Evolutionary conservation across 2,329 filamentous ascomycete species (phyloP), one percentile per base, ranked within the genome.

Genomic region (Pseudogymnoascus sp.): DNA sequence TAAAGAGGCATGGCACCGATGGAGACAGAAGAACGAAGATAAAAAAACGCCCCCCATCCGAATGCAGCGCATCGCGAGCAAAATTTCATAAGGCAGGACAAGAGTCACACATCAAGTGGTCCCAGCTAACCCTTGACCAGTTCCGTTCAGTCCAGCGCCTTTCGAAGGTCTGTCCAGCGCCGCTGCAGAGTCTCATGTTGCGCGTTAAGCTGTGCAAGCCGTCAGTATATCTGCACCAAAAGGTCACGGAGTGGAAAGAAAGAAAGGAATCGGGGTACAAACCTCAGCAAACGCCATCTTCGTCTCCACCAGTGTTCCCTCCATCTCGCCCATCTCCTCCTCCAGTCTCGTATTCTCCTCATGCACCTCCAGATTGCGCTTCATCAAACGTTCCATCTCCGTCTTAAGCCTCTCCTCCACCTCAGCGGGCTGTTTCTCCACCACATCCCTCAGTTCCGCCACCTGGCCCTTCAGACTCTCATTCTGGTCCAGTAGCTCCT

Each of bases 201-300:
- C 29, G 83, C 78, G 69, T 88, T 89, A 67, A 90, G 83, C 88
- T 91, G 69, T n/a, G 25, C 2, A 4, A 4, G 18, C 60, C 25
- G 31, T 69, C 55, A 67, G 67, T 62, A 67, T 63, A 61, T 59
- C 52, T 29, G 5, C 27, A 62, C 13, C 9, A 40, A 33, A 29
- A 37, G n/a, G 27, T 21, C 8, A 61, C 40, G 18, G 61, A 45
- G 33, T 36, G 42, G 39, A 25, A 52, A 60, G 61, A 59, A 12
- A 27, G 6, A 37, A 35, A n/a, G 55, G 42, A 18, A n/a, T 18
- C 18, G 18, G 18, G 18, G 18, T 18, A 79, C 87, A 79, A 81
- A 96, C 93, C 87, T 97, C 91, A 61, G 94, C 94, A 78, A 92
- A 92, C 71, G 86, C 85, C 89, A 99, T 89, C 82, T 99, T 99